Conservation (phyloP, 305 asterid genomes). For the Fraxinus dipetala region DNA sequence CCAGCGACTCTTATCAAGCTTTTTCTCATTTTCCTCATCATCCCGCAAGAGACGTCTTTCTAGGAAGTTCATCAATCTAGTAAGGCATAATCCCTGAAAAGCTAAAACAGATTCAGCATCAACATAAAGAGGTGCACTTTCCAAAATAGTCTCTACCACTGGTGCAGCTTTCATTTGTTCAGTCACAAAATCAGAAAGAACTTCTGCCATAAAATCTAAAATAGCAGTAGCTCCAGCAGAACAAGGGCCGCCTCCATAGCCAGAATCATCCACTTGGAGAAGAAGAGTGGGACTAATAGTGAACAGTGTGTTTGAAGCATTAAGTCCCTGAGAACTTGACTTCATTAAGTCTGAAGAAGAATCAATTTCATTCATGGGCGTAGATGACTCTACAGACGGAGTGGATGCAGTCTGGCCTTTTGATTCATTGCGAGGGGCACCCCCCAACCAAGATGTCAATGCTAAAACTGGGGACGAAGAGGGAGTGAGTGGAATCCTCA, state of each 20-base stretch:
- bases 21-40: constrained; percentile 90
- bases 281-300: constrained; percentile 62
- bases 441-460: constrained; percentile 76
- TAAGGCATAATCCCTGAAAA: constrained; percentile 90
- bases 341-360: constrained; percentile 50
- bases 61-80: constrained; percentile 88
- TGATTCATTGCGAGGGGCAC: constrained; percentile 49
- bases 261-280: constrained; percentile 92
- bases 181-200: constrained; percentile 73
- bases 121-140: constrained; percentile 72
- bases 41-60: constrained; percentile 94
- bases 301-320: constrained; percentile 32
- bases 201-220: constrained; percentile 91
- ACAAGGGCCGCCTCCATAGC: constrained; percentile 99
- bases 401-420: constrained; percentile 53
- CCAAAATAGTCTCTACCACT: constrained; percentile 69
- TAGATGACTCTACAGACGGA: constrained; percentile 59
- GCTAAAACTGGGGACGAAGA: constrained; percentile 77
- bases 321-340: constrained; percentile 50
- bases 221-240: constrained; percentile 96
- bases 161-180: constrained; percentile 84
- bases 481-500: constrained; percentile 45
- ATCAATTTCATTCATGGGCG: constrained; percentile 48
- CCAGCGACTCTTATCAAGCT: constrained; percentile 79
- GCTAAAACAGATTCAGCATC: constrained; percentile 86